Evolutionary conservation across 2,329 filamentous ascomycete species (phyloP).

Genomic region (Talaromyces pinophilus): DNA sequence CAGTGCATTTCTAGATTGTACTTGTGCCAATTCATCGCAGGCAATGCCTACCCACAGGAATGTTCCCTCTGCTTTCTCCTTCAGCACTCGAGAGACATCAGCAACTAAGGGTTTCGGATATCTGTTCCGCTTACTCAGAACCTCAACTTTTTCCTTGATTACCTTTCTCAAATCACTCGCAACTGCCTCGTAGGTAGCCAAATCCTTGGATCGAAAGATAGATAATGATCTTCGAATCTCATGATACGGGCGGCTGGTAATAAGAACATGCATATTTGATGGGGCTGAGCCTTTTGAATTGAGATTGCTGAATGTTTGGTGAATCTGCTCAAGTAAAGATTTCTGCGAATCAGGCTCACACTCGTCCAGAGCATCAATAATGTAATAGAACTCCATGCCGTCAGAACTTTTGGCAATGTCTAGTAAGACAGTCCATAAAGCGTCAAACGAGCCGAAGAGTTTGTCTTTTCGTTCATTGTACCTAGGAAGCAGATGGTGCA

Average conservation of each 20-base stretch:
- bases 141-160: neutral
- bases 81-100: slow-evolving; percentile 11
- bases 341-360: slow-evolving; percentile 1
- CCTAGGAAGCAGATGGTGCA: neutral
- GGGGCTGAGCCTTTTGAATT: neutral
- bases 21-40: slow-evolving; percentile 21
- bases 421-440: neutral
- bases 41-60: slow-evolving; percentile 27
- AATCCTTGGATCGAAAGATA: neutral
- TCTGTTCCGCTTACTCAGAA: neutral
- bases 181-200: neutral
- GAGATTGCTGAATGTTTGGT: neutral
- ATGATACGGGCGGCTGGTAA: slow-evolving; percentile 4
- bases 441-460: neutral
- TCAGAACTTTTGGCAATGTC: neutral
- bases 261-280: neutral
- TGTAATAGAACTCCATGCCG: neutral
- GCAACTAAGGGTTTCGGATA: neutral
- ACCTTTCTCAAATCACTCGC: neutral
- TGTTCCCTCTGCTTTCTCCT: slow-evolving; percentile 27
- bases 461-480: neutral
- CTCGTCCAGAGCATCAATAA: slow-evolving; percentile 16
- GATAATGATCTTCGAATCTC: neutral
- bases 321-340: neutral
- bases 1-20: slow-evolving; percentile 21